Percentiles rank a stretch among this genome's conserved stretches.
Evolutionary conservation across 805 yeast genomes (phyloP).

Genomic region (Monosporozyma servazzii): DNA sequence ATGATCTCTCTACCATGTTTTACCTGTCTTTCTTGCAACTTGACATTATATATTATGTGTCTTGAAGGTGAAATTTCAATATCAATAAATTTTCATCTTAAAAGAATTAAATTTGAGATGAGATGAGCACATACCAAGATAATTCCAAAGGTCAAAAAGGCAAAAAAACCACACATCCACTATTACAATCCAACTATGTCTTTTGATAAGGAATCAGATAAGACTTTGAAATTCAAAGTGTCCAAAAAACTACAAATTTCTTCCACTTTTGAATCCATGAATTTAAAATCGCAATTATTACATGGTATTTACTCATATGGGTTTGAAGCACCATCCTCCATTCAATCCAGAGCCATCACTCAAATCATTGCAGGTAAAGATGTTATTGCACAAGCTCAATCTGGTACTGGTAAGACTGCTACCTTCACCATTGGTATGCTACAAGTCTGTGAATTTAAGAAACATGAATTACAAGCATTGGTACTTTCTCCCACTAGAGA

Average conservation of each 20-base stretch:
- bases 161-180: conserved; percentile 6
- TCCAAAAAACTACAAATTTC: conserved; percentile 46
- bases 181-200: conserved; percentile 33
- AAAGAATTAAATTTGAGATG: conserved; percentile 2
- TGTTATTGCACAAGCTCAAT: conserved; percentile 95
- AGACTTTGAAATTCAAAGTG: conserved; percentile 51
- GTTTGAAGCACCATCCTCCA: conserved; percentile 92
- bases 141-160: background rate
- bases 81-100: background rate
- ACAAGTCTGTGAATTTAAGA: conserved; percentile 69
- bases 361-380: conserved; percentile 92
- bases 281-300: conserved; percentile 51
- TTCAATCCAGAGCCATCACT: conserved; percentile 91
- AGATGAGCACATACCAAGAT: background rate
- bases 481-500: conserved; percentile 95
- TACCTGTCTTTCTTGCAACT: background rate
- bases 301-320: conserved; percentile 77
- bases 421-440: conserved; percentile 94
- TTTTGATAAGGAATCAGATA: conserved; percentile 51
- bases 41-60: background rate
- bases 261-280: conserved; percentile 64
- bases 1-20: background rate
- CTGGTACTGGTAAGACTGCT: conserved; percentile 98
- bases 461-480: conserved; percentile 77
- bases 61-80: background rate